Conservation (phyloP, 2,329 filamentous ascomycete species). For the Fusarium guadeloupense region DNA sequence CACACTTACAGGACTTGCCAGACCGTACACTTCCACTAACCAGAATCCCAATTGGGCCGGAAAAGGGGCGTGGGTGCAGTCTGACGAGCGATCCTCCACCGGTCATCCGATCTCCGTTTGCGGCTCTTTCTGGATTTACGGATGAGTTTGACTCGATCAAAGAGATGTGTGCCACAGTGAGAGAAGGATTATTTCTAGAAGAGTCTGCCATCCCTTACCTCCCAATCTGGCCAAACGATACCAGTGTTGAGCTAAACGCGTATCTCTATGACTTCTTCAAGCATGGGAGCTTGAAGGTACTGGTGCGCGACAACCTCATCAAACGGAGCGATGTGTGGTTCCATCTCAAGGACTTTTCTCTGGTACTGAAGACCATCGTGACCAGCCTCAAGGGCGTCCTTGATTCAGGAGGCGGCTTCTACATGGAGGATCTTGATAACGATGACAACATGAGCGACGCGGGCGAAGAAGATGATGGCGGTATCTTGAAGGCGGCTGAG, state of each 20-base stretch:
- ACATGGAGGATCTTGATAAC: slow-evolving; percentile 46
- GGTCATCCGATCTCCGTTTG: slow-evolving; percentile 71
- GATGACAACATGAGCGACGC: too few relatives aligned
- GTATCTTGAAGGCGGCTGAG: slow-evolving; percentile 15
- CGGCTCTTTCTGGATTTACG: slow-evolving; percentile 73
- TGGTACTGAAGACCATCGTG: slow-evolving; percentile 75
- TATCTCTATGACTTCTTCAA: slow-evolving; percentile 82
- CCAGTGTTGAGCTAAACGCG: slow-evolving; percentile 63
- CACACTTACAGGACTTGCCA: slow-evolving; percentile 62
- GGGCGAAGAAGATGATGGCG: slow-evolving; percentile 8
- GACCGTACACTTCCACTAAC: slow-evolving; percentile 70
- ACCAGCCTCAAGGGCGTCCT: slow-evolving; percentile 68
- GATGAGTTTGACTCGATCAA: slow-evolving; percentile 72
- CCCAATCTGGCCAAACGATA: slow-evolving; percentile 66
- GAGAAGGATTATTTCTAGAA: slow-evolving; percentile 78
- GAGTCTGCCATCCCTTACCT: slow-evolving; percentile 77
- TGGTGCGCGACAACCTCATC: slow-evolving; percentile 73
- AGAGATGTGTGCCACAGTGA: slow-evolving; percentile 72
- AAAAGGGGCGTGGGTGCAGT: background rate
- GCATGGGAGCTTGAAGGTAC: slow-evolving; percentile 69
- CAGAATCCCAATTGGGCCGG: slow-evolving; percentile 55
- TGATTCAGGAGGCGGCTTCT: slow-evolving; percentile 49
- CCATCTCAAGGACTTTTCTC: slow-evolving; percentile 66
- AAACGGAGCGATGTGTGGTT: slow-evolving; percentile 76
- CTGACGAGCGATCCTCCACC: slow-evolving; percentile 40